Evolutionary conservation across 805 yeast species (phyloP), one percentile per base, ranked within the genome.

Genomic region (Ogataea degrootiae): DNA sequence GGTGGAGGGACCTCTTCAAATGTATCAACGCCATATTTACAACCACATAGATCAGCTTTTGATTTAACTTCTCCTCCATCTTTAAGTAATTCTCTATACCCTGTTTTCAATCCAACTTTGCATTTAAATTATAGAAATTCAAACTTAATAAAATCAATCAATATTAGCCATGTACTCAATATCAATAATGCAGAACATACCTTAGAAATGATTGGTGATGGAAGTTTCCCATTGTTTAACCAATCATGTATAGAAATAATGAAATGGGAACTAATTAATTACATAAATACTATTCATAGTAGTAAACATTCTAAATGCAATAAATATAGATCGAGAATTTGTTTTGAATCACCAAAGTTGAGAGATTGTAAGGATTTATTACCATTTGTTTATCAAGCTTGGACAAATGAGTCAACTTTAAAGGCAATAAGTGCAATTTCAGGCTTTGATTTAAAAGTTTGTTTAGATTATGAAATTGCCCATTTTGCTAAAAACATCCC

Each of bases 381-480:
- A 12, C 83, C 81, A 0, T 80, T 80, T 55, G 69, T 74, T 1
- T 65, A 71, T 55, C 69, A 66, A 17, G 84, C 84, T 12, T 76
- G 82, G 80, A 72, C 72, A 5, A 74, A 75, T 53, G 77, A 79
- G 9, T 68, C 70, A 54, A 75, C 82, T 2, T 56, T 70, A 49
- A 74, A 72, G 37, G 69, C 76, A 37, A 60, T 80, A 22, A 69
- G 73, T 48, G 63, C 58, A 5, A 75, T 79, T 70, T 77, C 84
- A 1, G 82, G 82, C 0, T 75, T 74, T 31, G 79, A 75, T 9
- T 62, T 77, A 44, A 73, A 71, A 36, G 58, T 72, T 1, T 66
- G 76, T 33, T 60, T 70, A 62, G 82, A 79, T 47, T 78, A 73
- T 55, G 85, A 80, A 59, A 67, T 79, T 37, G 82, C 76, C 4